These are phyloP conservation scores for Nothopassalora personata DNA, from an alignment of 2,329 filamentous ascomycete species.

Conservation along the genomic window DNA sequence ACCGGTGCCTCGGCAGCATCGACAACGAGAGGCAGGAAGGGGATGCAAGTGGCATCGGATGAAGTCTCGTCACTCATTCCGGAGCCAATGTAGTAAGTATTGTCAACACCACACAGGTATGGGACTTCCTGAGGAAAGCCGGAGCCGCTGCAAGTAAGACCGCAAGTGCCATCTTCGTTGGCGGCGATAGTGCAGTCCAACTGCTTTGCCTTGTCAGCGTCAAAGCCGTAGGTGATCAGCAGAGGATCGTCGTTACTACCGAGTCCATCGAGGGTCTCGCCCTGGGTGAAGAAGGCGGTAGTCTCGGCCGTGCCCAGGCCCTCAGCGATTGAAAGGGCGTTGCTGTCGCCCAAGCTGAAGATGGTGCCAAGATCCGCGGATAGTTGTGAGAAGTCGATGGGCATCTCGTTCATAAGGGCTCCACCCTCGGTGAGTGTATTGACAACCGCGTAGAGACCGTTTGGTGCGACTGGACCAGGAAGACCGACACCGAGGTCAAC, in stretches of 20 bases:
- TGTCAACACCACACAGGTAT: neutral
- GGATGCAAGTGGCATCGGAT: neutral
- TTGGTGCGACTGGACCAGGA: too few species aligned
- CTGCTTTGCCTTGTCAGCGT: neutral
- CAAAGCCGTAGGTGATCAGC: neutral
- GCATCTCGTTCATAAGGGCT: neutral
- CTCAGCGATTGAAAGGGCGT: neutral
- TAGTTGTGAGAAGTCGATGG: neutral
- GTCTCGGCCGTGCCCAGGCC: neutral
- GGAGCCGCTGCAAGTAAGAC: neutral
- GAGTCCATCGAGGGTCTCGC: neutral
- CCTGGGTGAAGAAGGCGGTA: neutral
- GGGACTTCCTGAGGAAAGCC: neutral
- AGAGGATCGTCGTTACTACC: neutral
- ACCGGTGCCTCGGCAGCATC: neutral
- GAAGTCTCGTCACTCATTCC: neutral
- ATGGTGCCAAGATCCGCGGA: neutral
- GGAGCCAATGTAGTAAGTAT: neutral
- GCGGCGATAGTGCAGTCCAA: neutral
- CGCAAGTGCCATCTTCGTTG: neutral
- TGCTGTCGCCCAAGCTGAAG: neutral
- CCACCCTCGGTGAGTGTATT: neutral
- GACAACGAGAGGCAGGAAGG: slow-evolving; percentile 1
- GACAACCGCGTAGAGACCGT: neutral
- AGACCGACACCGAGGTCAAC: neutral